These are phyloP conservation scores for Silene conica DNA, from an alignment of 148 eudicot genomes.

Conservation along the genomic window DNA sequence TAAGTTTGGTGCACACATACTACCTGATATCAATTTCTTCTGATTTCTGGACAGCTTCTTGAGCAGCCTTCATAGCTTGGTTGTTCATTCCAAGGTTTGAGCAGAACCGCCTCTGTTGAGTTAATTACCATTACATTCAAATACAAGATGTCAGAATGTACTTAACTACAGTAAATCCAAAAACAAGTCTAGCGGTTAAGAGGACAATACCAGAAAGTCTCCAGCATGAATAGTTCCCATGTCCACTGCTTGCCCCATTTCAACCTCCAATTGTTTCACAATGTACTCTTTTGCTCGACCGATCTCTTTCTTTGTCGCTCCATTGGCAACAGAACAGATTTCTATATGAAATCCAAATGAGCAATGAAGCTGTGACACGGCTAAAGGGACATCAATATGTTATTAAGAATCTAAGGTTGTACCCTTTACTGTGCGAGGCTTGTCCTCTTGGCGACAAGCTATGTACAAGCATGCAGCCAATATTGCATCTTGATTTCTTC, in stretches of 20 bases:
- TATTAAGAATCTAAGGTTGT: constrained; percentile 36
- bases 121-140: constrained; percentile 17
- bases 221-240: constrained; percentile 93
- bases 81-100: constrained; percentile 41
- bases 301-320: constrained; percentile 96
- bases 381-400: constrained; percentile 34
- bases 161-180: not conserved
- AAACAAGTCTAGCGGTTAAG: not conserved
- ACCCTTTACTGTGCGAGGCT: constrained; percentile 98
- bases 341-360: constrained; percentile 64
- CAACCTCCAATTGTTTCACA: constrained; percentile 84
- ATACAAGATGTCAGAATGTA: not conserved
- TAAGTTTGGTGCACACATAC: constrained; percentile 1
- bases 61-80: constrained; percentile 39
- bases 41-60: constrained; percentile 36
- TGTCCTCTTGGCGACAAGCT: constrained; percentile 94
- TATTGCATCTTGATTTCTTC: constrained; percentile 96
- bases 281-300: constrained; percentile 95
- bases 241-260: constrained; percentile 86
- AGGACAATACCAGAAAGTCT: constrained; percentile 70
- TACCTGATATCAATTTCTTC: constrained; percentile 39
- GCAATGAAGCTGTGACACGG: constrained; percentile 42
- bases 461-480: constrained; percentile 94
- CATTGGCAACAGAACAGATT: constrained; percentile 95
- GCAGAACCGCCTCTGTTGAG: constrained; percentile 70